Evolutionary conservation across 2,329 filamentous ascomycete species (phyloP).

Genomic region (Ophiocordyceps camponoti-floridani): DNA sequence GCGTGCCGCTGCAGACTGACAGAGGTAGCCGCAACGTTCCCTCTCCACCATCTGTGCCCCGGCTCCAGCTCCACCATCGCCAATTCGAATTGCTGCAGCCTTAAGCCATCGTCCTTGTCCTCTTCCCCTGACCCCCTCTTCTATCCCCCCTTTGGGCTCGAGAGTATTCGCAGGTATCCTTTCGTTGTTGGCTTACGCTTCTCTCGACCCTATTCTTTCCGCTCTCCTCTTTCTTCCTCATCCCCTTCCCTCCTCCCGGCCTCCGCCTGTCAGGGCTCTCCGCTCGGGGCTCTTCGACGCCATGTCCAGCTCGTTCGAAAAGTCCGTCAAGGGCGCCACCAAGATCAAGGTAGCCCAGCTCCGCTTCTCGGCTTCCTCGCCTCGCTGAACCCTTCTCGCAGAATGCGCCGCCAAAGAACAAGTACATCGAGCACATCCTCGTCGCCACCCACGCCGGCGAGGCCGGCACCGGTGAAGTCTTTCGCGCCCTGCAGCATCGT

Average conservation of each 20-base stretch:
- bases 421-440: slow-evolving; percentile 97
- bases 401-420: slow-evolving; percentile 93
- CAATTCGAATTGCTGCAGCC: too few relatives aligned
- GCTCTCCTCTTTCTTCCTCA: background rate
- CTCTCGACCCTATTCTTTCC: background rate
- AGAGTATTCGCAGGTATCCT: background rate
- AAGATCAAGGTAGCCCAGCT: slow-evolving; percentile 64
- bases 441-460: slow-evolving; percentile 90
- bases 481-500: slow-evolving; percentile 74
- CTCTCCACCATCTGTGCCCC: too few relatives aligned
- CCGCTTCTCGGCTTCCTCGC: background rate
- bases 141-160: background rate
- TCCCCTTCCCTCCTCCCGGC: background rate
- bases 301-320: slow-evolving; percentile 88
- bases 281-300: slow-evolving; percentile 1
- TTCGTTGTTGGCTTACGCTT: background rate
- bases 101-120: background rate
- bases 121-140: background rate
- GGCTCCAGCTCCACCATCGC: too few relatives aligned
- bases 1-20: too few relatives aligned
- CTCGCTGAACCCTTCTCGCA: slow-evolving; percentile 14
- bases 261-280: background rate
- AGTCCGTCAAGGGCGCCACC: slow-evolving; percentile 95
- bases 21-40: too few relatives aligned
- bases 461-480: slow-evolving; percentile 87